These are phyloP conservation scores for Penicillium cosmopolitanum DNA, from an alignment of 495 filamentous ascomycete genomes.

Conservation along the genomic window DNA sequence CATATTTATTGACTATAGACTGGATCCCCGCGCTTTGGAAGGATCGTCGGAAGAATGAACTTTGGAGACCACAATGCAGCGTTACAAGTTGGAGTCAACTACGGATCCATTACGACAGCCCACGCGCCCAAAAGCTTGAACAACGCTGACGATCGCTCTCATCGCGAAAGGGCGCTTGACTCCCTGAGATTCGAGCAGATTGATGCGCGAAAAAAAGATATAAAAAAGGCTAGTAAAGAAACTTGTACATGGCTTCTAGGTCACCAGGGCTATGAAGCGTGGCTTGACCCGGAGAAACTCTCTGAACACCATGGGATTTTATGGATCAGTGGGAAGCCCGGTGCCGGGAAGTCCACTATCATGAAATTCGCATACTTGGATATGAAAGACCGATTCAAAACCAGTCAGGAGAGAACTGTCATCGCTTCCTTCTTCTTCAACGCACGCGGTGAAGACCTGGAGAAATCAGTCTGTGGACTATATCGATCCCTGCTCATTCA, in stretches of 20 bases:
- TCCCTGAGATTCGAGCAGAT: conserved; percentile 38
- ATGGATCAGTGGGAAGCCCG: conserved; percentile 63
- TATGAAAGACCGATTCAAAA: conserved; percentile 13
- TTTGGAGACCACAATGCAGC: not conserved
- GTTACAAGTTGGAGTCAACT: not conserved
- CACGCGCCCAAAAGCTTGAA: not conserved
- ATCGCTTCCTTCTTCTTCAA: conserved; percentile 57
- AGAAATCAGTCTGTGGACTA: conserved; percentile 57
- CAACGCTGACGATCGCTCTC: not conserved
- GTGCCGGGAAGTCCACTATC: conserved; percentile 57
- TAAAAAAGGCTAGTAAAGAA: conserved; percentile 21
- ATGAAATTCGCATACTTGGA: conserved; percentile 49
- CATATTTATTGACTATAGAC: too few relatives aligned
- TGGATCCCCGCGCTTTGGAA: too few relatives aligned
- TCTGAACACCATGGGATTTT: conserved; percentile 51
- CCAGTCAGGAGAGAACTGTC: conserved; percentile 13
- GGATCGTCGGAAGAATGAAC: not conserved
- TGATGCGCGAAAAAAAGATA: conserved; percentile 25
- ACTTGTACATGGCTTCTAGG: conserved; percentile 57
- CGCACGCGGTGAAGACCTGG: conserved; percentile 48
- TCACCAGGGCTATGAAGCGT: conserved; percentile 44
- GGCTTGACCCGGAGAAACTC: conserved; percentile 45
- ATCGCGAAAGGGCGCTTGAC: not conserved
- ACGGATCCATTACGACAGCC: not conserved
- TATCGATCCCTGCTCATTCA: conserved; percentile 55